Evolutionary conservation across 192 early-diverging fungal genomes (phyloP), one percentile per base, ranked within the genome.

Genomic region (Backusella luteola): DNA sequence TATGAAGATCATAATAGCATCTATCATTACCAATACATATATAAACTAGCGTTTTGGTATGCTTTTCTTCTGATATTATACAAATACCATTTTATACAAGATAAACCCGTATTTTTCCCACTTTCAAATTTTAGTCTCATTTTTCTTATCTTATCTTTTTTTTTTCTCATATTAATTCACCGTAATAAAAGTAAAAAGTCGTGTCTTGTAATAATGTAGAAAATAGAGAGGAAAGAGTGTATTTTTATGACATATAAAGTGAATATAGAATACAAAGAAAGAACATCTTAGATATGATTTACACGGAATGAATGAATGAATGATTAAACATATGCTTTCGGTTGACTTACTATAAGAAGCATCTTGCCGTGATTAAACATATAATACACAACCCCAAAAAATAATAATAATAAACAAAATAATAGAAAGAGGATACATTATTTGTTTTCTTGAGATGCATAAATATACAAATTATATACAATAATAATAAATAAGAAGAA

Each of bases 381-480:
- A 59, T 12, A 26, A 59, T 23, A 23, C n/a, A 21, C 52, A 21
- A 21, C 53, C 53, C 53, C 53, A 59, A 59, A 59, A 59, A 53
- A 53, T 44, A 44, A 49, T n/a, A 49, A 49, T 49, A 49, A 7
- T 49, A 49, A 49, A 49, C 46, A 49, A 49, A 49, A 8, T 17
- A 17, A 44, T 14, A 44, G 42, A 17, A 17, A 9, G 53, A 12
- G 23, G 53, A 59, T 59, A 59, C 53, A 23, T 63, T 63, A 29
- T 63, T 63, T 63, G 21, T 63, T 63, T 12, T 14, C 56, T 63
- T 63, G 56, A 63, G 29, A 63, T 63, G 56, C 56, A 63, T 63
- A 63, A 63, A 63, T 63, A 63, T 63, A 63, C 56, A 63, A 49
- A 63, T 63, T 63, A 63, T 63, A 29, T 63, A 63, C 56, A 63